Conservation (phyloP, 768 basidiomycete genomes). For the Rhizopogon roseolus region DNA sequence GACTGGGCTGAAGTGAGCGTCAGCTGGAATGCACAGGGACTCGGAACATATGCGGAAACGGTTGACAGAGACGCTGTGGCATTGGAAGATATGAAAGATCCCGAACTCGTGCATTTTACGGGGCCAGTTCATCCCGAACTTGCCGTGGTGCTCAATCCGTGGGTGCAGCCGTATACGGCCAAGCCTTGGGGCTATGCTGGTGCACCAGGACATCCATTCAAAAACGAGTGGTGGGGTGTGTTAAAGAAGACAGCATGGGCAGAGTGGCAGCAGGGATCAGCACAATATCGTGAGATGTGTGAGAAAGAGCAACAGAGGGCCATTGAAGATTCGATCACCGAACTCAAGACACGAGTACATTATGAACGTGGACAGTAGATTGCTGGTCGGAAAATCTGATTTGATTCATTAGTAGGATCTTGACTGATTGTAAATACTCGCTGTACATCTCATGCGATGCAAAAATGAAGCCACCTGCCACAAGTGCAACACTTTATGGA, state of each 20-base stretch:
- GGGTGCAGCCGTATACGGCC: constrained; percentile 46
- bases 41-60: constrained; percentile 46
- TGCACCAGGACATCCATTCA: constrained; percentile 46
- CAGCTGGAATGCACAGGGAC: constrained; percentile 53
- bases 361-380: too few species aligned
- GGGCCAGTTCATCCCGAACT: constrained; percentile 47
- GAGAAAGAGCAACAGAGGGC: constrained; percentile 12
- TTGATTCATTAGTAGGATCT: too few species aligned
- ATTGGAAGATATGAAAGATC: constrained; percentile 33
- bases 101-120: constrained; percentile 53
- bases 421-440: too few species aligned
- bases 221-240: constrained; percentile 41
- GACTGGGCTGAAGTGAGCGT: constrained; percentile 39
- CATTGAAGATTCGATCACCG: background rate
- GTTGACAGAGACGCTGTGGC: constrained; percentile 30
- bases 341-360: background rate
- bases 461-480: too few species aligned
- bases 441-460: too few species aligned
- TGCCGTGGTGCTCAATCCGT: constrained; percentile 42
- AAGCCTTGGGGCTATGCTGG: constrained; percentile 59
- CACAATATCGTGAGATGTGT: constrained; percentile 15
- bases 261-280: constrained; percentile 24
- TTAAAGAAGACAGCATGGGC: constrained; percentile 41
- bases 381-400: too few species aligned
- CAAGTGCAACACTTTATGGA: too few species aligned